A percentile compares a stretch with the other conserved stretches of the same genome.
These are phyloP conservation scores for Colletotrichum sp. DNA, from an alignment of 2,329 filamentous ascomycete species.

Conservation along the genomic window DNA sequence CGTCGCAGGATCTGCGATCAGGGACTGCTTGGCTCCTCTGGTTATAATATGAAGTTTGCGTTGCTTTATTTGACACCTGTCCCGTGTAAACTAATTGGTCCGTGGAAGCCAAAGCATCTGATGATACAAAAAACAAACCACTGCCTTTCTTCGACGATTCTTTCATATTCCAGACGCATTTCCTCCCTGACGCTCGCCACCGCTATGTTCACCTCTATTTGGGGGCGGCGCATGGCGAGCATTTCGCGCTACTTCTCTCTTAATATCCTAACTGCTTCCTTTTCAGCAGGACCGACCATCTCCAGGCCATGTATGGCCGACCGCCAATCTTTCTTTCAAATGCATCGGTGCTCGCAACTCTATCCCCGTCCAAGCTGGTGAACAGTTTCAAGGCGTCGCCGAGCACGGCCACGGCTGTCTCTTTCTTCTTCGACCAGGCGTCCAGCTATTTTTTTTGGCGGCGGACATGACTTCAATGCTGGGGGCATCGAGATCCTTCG, in stretches of 20 bases:
- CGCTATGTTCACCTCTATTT: not conserved
- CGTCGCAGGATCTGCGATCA: too few species aligned
- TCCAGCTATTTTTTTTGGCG: not conserved
- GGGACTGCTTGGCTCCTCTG: too few species aligned
- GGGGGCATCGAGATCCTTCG: not conserved
- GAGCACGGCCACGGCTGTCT: not conserved
- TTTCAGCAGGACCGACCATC: not conserved
- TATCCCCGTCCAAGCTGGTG: not conserved
- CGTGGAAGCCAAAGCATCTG: too few species aligned
- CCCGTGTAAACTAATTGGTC: too few species aligned
- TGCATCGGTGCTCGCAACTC: not conserved
- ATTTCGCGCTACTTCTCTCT: not conserved
- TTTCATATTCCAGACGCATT: not conserved
- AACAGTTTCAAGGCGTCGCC: not conserved
- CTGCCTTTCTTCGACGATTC: not conserved
- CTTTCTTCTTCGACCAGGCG: not conserved
- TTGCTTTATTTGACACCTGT: too few species aligned
- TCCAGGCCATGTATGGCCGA: not conserved
- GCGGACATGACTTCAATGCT: not conserved
- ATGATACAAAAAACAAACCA: too few species aligned
- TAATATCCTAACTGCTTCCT: not conserved
- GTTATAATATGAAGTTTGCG: too few species aligned
- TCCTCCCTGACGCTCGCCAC: not conserved
- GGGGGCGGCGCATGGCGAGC: not conserved
- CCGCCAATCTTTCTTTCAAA: not conserved